A percentile compares a stretch with the other conserved stretches of the same genome.
Conservation (phyloP, 441 rosid species). For the Omphalea diandra region DNA sequence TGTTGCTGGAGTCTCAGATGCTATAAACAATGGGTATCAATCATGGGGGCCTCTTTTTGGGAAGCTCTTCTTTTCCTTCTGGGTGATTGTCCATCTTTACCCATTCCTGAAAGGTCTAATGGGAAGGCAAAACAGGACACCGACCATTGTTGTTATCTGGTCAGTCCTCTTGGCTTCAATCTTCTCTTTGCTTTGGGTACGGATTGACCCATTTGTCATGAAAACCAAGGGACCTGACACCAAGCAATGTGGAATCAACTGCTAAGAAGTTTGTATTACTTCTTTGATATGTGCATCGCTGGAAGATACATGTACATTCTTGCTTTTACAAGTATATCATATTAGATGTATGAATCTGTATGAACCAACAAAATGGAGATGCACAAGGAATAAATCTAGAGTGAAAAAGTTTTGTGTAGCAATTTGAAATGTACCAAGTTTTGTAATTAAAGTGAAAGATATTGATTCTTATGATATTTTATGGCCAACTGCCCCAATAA, state of each 20-base stretch:
- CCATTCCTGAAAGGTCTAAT: slow-evolving; percentile 98
- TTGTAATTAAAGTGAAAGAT: slow-evolving; percentile 34
- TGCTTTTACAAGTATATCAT: slow-evolving; percentile 24
- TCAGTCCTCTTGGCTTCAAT: slow-evolving; percentile 85
- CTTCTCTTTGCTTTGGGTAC: slow-evolving; percentile 94
- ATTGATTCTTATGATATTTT: slow-evolving; percentile 16
- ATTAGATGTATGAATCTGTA: slow-evolving; percentile 27
- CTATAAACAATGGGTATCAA: slow-evolving; percentile 85
- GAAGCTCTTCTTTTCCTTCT: slow-evolving; percentile 88
- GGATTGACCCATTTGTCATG: slow-evolving; percentile 87
- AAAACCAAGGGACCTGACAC: slow-evolving; percentile 92
- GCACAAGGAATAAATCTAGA: slow-evolving; percentile 32
- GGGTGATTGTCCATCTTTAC: slow-evolving; percentile 96
- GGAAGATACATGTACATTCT: slow-evolving; percentile 27
- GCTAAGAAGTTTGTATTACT: slow-evolving; percentile 42
- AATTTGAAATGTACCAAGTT: slow-evolving; percentile 30
- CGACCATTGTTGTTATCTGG: slow-evolving; percentile 95
- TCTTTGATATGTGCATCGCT: slow-evolving; percentile 29
- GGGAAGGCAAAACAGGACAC: slow-evolving; percentile 95
- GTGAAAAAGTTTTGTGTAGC: slow-evolving; percentile 33
- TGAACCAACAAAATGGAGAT: slow-evolving; percentile 31
- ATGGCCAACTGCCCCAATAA: background rate
- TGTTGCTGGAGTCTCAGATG: slow-evolving; percentile 92
- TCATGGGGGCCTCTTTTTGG: slow-evolving; percentile 95
- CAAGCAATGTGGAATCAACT: slow-evolving; percentile 78